Conservation (phyloP, 2,329 filamentous ascomycete genomes). For the Colletotrichum tropicale region DNA sequence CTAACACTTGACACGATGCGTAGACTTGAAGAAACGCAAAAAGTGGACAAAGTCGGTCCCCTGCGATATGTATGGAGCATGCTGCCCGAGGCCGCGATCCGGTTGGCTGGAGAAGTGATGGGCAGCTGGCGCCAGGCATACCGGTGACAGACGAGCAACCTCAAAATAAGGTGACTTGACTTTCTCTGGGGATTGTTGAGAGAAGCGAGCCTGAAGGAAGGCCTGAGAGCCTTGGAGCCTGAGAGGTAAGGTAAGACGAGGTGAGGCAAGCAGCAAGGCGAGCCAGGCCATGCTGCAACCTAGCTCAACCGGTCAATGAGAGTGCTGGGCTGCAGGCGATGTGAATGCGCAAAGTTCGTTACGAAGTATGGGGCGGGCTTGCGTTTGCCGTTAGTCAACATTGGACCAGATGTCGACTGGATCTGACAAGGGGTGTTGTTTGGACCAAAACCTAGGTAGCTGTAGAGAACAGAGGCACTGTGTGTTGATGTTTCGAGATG, state of each 20-base stretch:
- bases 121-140: constrained; percentile 10
- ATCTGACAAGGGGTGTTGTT: not conserved
- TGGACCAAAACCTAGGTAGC: not conserved
- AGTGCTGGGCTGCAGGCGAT: constrained; percentile 5
- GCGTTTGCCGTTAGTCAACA: constrained; percentile 18
- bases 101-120: constrained; percentile 1
- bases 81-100: not conserved
- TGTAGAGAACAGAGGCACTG: not conserved
- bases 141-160: not conserved
- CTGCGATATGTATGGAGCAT: not conserved
- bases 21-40: constrained; percentile 2
- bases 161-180: not conserved
- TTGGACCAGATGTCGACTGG: constrained; percentile 11
- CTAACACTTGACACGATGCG: not conserved
- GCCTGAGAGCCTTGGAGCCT: not conserved
- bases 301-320: not conserved
- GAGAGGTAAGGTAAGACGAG: not conserved
- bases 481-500: not conserved
- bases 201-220: not conserved
- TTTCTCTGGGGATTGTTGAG: not conserved
- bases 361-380: constrained; percentile 16
- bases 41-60: constrained; percentile 7
- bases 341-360: constrained; percentile 13
- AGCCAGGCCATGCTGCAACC: not conserved
- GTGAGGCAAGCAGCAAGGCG: not conserved